Base-by-base conservation (phyloP, 2,329 filamentous ascomycete species). In the Trichoderma afroharzianum region DNA sequence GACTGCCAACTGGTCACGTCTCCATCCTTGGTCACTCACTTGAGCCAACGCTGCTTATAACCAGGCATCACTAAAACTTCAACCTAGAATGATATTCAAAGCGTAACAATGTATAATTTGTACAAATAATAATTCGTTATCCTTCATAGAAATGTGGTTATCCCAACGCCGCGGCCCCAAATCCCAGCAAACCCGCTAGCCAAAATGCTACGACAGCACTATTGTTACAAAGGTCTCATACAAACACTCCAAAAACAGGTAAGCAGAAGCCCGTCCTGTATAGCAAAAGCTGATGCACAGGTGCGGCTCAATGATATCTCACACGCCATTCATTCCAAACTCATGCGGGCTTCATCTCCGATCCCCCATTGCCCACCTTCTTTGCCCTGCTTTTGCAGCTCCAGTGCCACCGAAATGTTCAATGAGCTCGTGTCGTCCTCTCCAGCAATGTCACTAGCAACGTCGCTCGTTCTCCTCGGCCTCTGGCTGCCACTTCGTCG, bases 341-440 rank as follows among this genome's bases (percentile, higher is more conserved):
- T 92, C 92, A 97, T 96, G 77, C 91, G 87, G 28, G 92, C 90
- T 78, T 97, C 94, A 79, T 97, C 94, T 1, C 93, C 92, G 63
- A 97, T 87, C 0, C 93, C 93, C 90, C 94, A 94, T 76, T 89
- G 88, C 3, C 81, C 87, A 75, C 83, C 90, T 75, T 87, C 89
- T 77, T 82, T 83, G 74, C 85, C 81, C 74, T 85, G 78, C 74
- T 85, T 84, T 80, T 89, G 83, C 76, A 88, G 81, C 79, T 87
- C 83, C 62, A 88, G 78, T 70, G 87, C 84, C 5, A 87, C 78
- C 69, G 83, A 82, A 30, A 84, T 76, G 30, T 83, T 82, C 61
- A 87, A 76, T 43, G 80, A 76, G 43, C 80, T 80, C 24, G 81
- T 79, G 36, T 81, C 84, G 61, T 84, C 85, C 67, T 84, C 81